Conservation (phyloP, 2,329 filamentous ascomycete genomes). For the Aspergillus sp. region DNA sequence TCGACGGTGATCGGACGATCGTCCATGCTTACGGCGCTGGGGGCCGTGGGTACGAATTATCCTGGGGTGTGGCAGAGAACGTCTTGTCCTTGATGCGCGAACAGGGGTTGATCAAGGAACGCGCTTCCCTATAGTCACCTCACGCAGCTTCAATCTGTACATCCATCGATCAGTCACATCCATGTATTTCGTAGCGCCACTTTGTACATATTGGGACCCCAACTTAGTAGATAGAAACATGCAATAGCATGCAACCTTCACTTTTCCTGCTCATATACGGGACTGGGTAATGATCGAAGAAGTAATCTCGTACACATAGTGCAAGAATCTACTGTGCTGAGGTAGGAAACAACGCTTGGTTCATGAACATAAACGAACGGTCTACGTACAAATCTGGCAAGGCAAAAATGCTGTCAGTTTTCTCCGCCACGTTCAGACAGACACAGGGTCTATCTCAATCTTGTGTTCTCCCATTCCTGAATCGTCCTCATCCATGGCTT, state of each 20-base stretch:
- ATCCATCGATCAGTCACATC: neutral
- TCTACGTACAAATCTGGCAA: slow-evolving; percentile 32
- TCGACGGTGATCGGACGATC: slow-evolving; percentile 25
- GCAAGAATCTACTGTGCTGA: neutral
- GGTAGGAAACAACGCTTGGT: slow-evolving; percentile 16
- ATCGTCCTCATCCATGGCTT: slow-evolving; percentile 12
- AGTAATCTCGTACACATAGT: neutral
- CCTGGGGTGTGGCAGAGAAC: slow-evolving; percentile 58
- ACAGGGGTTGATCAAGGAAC: slow-evolving; percentile 20
- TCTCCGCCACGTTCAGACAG: slow-evolving; percentile 23
- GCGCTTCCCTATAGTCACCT: slow-evolving; percentile 21
- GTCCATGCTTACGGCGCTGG: slow-evolving; percentile 62
- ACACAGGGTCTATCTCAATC: slow-evolving; percentile 26
- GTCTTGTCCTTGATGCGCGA: slow-evolving; percentile 43
- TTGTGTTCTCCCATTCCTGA: slow-evolving; percentile 18
- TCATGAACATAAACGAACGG: slow-evolving; percentile 25
- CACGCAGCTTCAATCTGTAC: neutral
- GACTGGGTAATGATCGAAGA: too few species aligned
- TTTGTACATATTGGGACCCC: neutral
- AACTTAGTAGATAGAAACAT: too few species aligned
- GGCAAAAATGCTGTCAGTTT: slow-evolving; percentile 26
- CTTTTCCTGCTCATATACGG: too few species aligned
- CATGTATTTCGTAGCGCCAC: neutral
- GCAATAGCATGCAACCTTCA: too few species aligned
- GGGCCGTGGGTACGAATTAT: slow-evolving; percentile 61